Evolutionary conservation across 768 basidiomycete species (phyloP), one percentile per base, ranked within the genome.

Genomic region (Crucibulum laeve): DNA sequence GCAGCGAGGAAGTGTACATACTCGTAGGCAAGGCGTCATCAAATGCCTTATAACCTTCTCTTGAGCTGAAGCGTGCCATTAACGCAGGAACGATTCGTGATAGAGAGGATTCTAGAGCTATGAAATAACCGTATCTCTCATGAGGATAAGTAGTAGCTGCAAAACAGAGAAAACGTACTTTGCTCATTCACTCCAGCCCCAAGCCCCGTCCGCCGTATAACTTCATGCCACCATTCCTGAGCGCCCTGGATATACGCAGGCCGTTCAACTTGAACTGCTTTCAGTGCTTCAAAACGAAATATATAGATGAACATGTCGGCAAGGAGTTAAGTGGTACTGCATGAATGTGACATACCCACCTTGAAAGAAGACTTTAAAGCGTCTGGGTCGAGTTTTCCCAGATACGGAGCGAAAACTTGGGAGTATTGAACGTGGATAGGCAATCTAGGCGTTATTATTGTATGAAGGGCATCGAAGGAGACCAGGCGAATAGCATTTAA

Each of bases 381-480:
- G 23, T 62, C 60, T 11, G 82, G 80, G 28, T 74, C 67, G 11
- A 89, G 68, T 1, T 56, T 46, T n/a, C 85, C 87, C 1, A 90
- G 62, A 56, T 76, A 81, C 0, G 85, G 84, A 21, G 73, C 68
- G 44, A 91, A 87, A 2, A 71, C 73, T 48, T 79, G 73, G 0
- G 82, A 71, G 56, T 86, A 81, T 50, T 76, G 87, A 22, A 77
- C 69, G 46, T 84, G 70, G 36, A 91, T 73, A 3, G 89, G 85
- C 25, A 62, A 62, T 4, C 85, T 77, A 15, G 86, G 87, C 2
- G 73, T 72, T 13, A 91, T 68, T 4, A 89, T 68, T n/a, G 89
- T 91, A 53, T 84, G 79, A 19, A 90, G 64, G 1, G 79, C 80
- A 53, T 91, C 89, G 51, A 91, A 90, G n/a, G 84, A 80, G 36